Evolutionary conservation across 2,329 filamentous ascomycete genomes (phyloP).

Genomic region (Fusarium secorum): DNA sequence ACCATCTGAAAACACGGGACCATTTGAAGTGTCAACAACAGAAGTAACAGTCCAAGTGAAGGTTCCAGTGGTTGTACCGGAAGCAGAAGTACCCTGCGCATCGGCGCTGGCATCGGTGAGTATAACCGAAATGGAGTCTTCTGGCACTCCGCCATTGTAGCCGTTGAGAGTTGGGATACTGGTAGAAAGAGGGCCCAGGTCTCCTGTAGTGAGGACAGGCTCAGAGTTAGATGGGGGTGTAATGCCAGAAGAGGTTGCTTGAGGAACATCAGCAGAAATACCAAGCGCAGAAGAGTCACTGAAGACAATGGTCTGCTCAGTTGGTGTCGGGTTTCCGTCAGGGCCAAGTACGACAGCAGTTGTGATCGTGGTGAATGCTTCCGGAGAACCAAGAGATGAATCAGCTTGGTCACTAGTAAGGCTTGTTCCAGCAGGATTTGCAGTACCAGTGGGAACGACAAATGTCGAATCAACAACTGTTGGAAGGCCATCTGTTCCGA

Average conservation of each 20-base stretch:
- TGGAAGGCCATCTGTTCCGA: slow-evolving; percentile 42
- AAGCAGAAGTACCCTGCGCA: slow-evolving; percentile 15
- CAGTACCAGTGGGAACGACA: slow-evolving; percentile 36
- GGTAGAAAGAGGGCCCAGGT: slow-evolving; percentile 7
- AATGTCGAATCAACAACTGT: slow-evolving; percentile 46
- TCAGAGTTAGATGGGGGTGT: slow-evolving; percentile 20
- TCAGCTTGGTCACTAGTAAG: slow-evolving; percentile 11
- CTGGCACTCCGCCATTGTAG: slow-evolving; percentile 34
- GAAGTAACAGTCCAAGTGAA: slow-evolving; percentile 38
- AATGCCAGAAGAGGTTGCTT: slow-evolving; percentile 30
- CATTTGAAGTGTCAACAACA: slow-evolving; percentile 34
- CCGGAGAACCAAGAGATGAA: slow-evolving; percentile 20
- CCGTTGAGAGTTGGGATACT: slow-evolving; percentile 38
- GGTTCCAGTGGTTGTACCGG: slow-evolving; percentile 38
- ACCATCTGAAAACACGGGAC: slow-evolving; percentile 32
- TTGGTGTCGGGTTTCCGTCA: slow-evolving; percentile 45
- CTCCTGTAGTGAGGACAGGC: slow-evolving; percentile 17
- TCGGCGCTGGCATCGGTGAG: slow-evolving; percentile 25
- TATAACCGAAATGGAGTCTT: slow-evolving; percentile 32
- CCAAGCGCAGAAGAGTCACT: slow-evolving; percentile 35
- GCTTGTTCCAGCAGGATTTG: slow-evolving; percentile 29
- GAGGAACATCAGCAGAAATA: slow-evolving; percentile 18
- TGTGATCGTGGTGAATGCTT: slow-evolving; percentile 41
- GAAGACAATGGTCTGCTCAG: slow-evolving; percentile 46
- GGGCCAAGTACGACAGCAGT: slow-evolving; percentile 45